Evolutionary conservation across 2,329 filamentous ascomycete species (phyloP).

Genomic region (Ambrosiella cleistominuta): DNA sequence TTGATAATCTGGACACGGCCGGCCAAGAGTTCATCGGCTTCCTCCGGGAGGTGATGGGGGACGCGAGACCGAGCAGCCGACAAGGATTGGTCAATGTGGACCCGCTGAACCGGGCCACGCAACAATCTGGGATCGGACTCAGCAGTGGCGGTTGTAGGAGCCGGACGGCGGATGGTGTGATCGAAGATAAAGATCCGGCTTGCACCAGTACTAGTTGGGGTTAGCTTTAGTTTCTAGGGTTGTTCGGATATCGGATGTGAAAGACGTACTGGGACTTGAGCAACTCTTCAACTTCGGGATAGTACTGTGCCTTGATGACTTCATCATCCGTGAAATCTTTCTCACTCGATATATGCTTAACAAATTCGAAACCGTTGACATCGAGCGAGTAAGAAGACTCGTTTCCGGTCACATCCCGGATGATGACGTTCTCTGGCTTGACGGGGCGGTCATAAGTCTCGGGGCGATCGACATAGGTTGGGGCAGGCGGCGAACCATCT

Average conservation of each 20-base stretch:
- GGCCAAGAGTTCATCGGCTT: conserved; percentile 22
- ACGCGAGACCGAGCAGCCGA: conserved; percentile 27
- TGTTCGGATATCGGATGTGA: neutral
- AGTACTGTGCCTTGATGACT: conserved; percentile 46
- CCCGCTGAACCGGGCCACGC: conserved; percentile 27
- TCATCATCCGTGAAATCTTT: conserved; percentile 33
- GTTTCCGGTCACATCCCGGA: conserved; percentile 23
- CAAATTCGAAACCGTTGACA: conserved; percentile 25
- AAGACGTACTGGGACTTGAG: conserved; percentile 31
- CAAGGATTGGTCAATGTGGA: conserved; percentile 39
- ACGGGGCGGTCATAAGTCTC: conserved; percentile 21
- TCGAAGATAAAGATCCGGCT: conserved; percentile 49
- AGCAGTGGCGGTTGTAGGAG: conserved; percentile 26
- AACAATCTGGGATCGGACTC: conserved; percentile 19
- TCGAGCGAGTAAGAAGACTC: conserved; percentile 25
- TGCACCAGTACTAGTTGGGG: conserved; percentile 35
- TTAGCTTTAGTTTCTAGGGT: conserved; percentile 17
- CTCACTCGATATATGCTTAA: conserved; percentile 19
- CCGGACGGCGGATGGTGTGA: conserved; percentile 46
- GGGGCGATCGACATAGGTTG: conserved; percentile 20
- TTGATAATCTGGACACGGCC: conserved; percentile 37
- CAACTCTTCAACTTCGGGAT: conserved; percentile 51
- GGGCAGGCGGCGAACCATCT: conserved; percentile 24
- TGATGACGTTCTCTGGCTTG: conserved; percentile 17
- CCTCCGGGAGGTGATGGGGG: conserved; percentile 21